Evolutionary conservation across 352 stramenopile species (phyloP).

Genomic region (Globisporangium yorkense): DNA sequence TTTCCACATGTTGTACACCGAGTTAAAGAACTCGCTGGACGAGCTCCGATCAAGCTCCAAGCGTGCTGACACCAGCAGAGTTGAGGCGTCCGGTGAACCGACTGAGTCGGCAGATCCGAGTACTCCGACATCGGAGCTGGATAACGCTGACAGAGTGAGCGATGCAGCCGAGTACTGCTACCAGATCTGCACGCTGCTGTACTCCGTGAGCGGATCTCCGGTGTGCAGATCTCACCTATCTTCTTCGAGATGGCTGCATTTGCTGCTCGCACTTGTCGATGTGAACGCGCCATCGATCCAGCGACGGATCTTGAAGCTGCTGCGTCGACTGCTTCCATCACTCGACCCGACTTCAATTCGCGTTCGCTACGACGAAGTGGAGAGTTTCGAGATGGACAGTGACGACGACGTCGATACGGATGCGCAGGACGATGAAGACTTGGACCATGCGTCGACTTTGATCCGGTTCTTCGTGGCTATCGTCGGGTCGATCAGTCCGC

Average conservation of each 20-base stretch:
- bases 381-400: constrained; percentile 76
- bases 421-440: constrained; percentile 33
- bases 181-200: constrained; percentile 84
- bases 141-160: constrained; percentile 23
- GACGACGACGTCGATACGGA: constrained; percentile 76
- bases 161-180: constrained; percentile 87
- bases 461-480: constrained; percentile 80
- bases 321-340: constrained; percentile 70
- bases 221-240: constrained; percentile 81
- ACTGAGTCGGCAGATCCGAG: constrained; percentile 38
- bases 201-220: constrained; percentile 80
- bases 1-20: constrained; percentile 89
- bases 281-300: constrained; percentile 72
- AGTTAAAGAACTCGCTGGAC: constrained; percentile 83
- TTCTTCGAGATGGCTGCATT: constrained; percentile 73
- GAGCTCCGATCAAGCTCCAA: constrained; percentile 43
- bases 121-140: constrained; percentile 23
- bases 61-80: constrained; percentile 1
- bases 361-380: constrained; percentile 59
- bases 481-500: constrained; percentile 58
- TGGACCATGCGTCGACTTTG: constrained; percentile 56
- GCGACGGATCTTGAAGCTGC: constrained; percentile 74
- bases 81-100: constrained; percentile 25
- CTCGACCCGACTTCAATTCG: constrained; percentile 60
- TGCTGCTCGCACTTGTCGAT: constrained; percentile 76